phyloP scores from a whole-genome alignment of 1,139 yeast genomes.

The Pichia inconspicua region DNA sequence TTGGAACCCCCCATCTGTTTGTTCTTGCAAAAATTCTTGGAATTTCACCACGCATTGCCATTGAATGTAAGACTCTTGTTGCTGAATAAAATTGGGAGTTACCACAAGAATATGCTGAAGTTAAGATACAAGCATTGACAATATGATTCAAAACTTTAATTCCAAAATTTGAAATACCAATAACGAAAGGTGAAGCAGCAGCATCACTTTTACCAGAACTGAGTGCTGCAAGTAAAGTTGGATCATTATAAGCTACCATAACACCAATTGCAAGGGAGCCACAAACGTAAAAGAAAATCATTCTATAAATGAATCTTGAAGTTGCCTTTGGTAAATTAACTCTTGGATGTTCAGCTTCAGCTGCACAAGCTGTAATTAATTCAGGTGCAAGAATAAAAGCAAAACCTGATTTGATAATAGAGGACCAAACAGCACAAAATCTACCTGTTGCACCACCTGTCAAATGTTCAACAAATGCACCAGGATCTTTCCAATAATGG shows the following conservation, averaged over 20 bases:
- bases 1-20: conserved; percentile 38
- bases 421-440: conserved; percentile 62
- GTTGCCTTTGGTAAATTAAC: conserved; percentile 40
- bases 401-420: conserved; percentile 66
- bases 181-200: conserved; percentile 43
- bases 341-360: conserved; percentile 40
- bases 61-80: conserved; percentile 33
- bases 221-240: conserved; percentile 13
- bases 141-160: conserved; percentile 31
- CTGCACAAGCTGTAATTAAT: conserved; percentile 32
- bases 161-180: conserved; percentile 37
- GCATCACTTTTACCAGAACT: conserved; percentile 24
- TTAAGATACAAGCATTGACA: conserved; percentile 34
- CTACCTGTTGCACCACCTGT: conserved; percentile 54
- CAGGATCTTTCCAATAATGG: conserved; percentile 31
- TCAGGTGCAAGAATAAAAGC: conserved; percentile 44
- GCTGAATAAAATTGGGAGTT: conserved; percentile 34
- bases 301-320: conserved; percentile 38
- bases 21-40: conserved; percentile 38
- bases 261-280: conserved; percentile 40
- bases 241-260: conserved; percentile 16
- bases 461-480: conserved; percentile 33
- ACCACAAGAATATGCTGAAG: conserved; percentile 37
- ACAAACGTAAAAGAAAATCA: conserved; percentile 39
- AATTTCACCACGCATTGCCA: conserved; percentile 39